These are phyloP conservation scores for Melocanna baccifera DNA, from an alignment of 176 grass and related monocot genomes.

Conservation along the genomic window DNA sequence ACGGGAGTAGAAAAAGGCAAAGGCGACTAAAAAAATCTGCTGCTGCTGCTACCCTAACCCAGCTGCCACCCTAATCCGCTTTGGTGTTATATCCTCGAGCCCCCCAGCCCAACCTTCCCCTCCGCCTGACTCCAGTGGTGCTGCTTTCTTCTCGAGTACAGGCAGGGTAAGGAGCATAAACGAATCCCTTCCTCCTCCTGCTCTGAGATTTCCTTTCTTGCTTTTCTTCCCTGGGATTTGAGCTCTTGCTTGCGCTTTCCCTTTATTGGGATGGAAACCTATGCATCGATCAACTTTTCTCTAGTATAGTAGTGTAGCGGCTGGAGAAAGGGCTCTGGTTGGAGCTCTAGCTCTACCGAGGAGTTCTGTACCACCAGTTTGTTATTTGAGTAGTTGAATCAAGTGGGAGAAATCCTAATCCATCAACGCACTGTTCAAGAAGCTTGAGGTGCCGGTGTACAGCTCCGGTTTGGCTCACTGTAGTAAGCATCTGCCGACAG, in stretches of 20 bases:
- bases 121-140: conserved; percentile 30
- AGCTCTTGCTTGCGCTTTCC: conserved; percentile 4
- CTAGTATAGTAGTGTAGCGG: not conserved
- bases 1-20: too few species aligned
- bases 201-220: conserved; percentile 4
- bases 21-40: too few species aligned
- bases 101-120: not conserved
- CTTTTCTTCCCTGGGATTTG: conserved; percentile 33
- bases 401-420: not conserved
- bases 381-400: not conserved
- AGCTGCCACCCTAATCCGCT: not conserved
- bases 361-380: not conserved
- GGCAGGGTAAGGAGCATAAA: conserved; percentile 8
- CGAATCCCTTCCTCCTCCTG: conserved; percentile 8
- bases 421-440: not conserved
- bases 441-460: not conserved
- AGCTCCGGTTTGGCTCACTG: conserved; percentile 13
- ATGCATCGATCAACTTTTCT: not conserved
- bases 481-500: conserved; percentile 37
- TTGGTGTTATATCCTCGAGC: conserved; percentile 52
- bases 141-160: not conserved
- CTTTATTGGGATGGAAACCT: conserved; percentile 37
- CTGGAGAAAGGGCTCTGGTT: not conserved
- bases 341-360: not conserved
- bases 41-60: too few species aligned